Evolutionary conservation across 192 early-diverging fungal species (phyloP).

Genomic region (Linnemannia elongata): DNA sequence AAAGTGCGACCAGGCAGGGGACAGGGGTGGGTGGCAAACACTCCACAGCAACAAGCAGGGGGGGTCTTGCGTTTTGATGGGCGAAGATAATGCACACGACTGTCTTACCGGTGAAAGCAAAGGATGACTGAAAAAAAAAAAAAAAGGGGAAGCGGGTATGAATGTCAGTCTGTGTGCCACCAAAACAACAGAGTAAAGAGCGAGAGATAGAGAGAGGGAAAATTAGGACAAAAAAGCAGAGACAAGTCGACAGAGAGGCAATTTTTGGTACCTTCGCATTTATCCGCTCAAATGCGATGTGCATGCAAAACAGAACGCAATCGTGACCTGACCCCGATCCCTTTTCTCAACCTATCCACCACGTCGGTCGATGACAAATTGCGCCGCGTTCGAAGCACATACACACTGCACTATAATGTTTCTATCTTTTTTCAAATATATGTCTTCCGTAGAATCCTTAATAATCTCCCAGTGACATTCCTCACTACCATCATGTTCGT

Average conservation of each 20-base stretch:
- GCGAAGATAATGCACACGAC: too few relatives aligned
- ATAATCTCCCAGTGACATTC: not conserved
- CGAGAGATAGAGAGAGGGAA: not conserved
- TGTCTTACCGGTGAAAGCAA: too few relatives aligned
- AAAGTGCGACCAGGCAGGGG: too few relatives aligned
- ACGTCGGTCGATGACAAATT: constrained; percentile 5
- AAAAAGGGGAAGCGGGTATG: too few relatives aligned
- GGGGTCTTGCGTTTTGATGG: too few relatives aligned
- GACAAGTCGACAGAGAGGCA: constrained; percentile 9
- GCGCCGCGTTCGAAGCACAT: not conserved
- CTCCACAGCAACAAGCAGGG: too few relatives aligned
- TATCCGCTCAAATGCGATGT: not conserved
- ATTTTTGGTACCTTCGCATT: not conserved
- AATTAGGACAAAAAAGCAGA: not conserved
- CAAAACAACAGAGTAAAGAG: too few relatives aligned
- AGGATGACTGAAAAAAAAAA: too few relatives aligned
- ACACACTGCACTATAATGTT: not conserved
- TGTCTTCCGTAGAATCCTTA: not conserved
- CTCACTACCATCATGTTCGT: not conserved
- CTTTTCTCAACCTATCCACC: not conserved
- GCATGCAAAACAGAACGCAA: too few relatives aligned
- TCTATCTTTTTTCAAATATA: not conserved
- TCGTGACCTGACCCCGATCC: too few relatives aligned
- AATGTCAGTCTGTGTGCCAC: too few relatives aligned
- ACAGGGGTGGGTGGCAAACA: too few relatives aligned